Base-by-base conservation (phyloP, 768 basidiomycete species). In the Mrakia gelida region DNA sequence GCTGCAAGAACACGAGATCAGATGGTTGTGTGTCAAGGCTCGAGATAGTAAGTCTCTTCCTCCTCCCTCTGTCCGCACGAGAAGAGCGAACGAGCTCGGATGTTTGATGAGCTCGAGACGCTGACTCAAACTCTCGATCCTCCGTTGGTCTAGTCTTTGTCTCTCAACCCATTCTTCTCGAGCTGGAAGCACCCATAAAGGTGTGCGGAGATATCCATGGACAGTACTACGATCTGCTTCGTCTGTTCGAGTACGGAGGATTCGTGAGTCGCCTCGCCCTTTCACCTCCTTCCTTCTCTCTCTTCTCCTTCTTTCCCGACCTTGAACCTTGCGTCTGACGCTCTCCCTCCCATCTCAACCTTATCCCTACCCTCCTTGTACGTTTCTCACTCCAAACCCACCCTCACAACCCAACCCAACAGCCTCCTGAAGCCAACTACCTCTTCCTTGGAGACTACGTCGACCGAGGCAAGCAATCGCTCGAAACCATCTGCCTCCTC, bases 391-490 rank as follows among this genome's bases (percentile, higher is more conserved):
- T 45, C 45, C 7, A 16, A 45, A 3, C 5, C 45, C 45, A 7
- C 15, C 45, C 4, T 45, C 45, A 1, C 45, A 45, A 45, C 38
- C 7, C 45, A 45, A 45, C 41, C 41, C 45, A 38, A 52, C 49
- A 79, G 78, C 80, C 80, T 15, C 80, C 80, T 7, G 80, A 80
- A 30, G 67, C 80, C 45, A 80, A 80, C 71, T 80, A 80, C 76
- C 80, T 80, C 30, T 80, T 80, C 80, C 71, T 80, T 3, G 80
- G 80, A 68, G 80, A 80, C 70, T 80, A 80, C 71, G 80, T 80
- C 70, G 80, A 80, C 52, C 77, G 80, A 32, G 80, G 80, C n/a
- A 80, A 80, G 74, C 80, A 80, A 54, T 78, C 77, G 49, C 80
- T 80, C 68, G 80, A 80, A 74, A 80, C 80, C n/a, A 80, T 80